Evolutionary conservation across 768 basidiomycete genomes (phyloP).

Genomic region (Psilocybe tampanensis): DNA sequence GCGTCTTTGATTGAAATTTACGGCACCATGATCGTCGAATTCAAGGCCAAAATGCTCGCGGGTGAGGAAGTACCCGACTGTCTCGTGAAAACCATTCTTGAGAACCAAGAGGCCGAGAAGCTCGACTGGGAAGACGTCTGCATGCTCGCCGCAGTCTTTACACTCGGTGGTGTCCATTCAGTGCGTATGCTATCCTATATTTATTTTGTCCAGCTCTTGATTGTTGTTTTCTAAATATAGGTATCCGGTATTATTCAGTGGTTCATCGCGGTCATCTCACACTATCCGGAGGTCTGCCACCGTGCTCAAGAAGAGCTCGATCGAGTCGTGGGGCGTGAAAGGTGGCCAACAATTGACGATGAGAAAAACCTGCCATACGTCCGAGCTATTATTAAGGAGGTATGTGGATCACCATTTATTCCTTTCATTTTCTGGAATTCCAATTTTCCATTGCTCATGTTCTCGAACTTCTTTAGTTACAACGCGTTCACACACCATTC

Average conservation of each 20-base stretch:
- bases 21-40: conserved; percentile 36
- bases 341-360: conserved; percentile 22
- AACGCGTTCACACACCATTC: conserved; percentile 37
- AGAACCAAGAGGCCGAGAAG: conserved; percentile 33
- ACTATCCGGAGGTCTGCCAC: conserved; percentile 20
- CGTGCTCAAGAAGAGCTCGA: conserved; percentile 28
- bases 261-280: conserved; percentile 32
- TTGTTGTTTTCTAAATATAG: conserved; percentile 11
- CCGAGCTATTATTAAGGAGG: conserved; percentile 25
- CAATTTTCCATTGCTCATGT: conserved; percentile 2
- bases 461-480: conserved; percentile 28
- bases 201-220: not conserved
- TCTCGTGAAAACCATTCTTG: conserved; percentile 40
- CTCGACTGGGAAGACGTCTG: conserved; percentile 40
- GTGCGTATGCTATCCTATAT: conserved; percentile 22
- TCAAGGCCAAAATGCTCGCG: conserved; percentile 35
- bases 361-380: conserved; percentile 21
- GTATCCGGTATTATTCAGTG: conserved; percentile 36
- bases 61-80: conserved; percentile 44
- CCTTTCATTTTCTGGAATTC: not conserved
- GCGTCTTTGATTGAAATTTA: conserved; percentile 36
- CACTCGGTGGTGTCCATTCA: conserved; percentile 46
- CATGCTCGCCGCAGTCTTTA: conserved; percentile 42
- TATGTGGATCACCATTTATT: conserved; percentile 1
- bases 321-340: conserved; percentile 21